These are phyloP conservation scores for Ceriops tagal DNA, from an alignment of 345 rosid species.

Conservation along the genomic window DNA sequence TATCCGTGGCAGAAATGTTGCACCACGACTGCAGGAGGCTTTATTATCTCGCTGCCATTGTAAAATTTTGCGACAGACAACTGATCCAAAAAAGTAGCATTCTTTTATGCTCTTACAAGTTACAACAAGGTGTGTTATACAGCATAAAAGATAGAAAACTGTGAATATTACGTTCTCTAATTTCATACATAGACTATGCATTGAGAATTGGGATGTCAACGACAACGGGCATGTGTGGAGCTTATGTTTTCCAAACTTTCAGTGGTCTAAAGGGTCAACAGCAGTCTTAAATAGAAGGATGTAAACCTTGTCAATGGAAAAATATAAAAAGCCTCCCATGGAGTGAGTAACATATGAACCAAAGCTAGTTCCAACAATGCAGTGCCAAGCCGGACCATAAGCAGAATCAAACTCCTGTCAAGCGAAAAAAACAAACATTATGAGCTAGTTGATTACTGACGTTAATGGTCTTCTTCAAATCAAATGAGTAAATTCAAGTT, in stretches of 20 bases:
- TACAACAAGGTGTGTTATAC: background rate
- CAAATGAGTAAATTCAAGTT: background rate
- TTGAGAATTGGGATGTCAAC: slow-evolving; percentile 13
- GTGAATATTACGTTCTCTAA: slow-evolving; percentile 18
- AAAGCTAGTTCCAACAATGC: slow-evolving; percentile 94
- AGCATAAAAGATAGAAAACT: background rate
- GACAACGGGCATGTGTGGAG: background rate
- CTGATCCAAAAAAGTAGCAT: background rate
- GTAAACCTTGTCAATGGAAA: slow-evolving; percentile 82
- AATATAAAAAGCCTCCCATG: slow-evolving; percentile 85
- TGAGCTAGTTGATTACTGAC: background rate
- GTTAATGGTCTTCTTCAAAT: background rate
- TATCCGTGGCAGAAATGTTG: background rate
- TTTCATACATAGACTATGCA: slow-evolving; percentile 17
- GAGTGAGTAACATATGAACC: slow-evolving; percentile 96
- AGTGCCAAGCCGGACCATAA: slow-evolving; percentile 97
- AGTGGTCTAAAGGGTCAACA: slow-evolving; percentile 79
- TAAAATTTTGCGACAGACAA: background rate
- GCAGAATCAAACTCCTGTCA: slow-evolving; percentile 81
- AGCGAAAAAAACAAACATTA: background rate
- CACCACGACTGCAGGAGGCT: background rate
- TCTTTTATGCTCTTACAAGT: background rate
- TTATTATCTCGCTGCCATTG: background rate
- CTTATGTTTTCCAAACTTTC: slow-evolving; percentile 16
- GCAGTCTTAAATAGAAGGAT: slow-evolving; percentile 93